Base-by-base conservation (phyloP, 2,329 filamentous ascomycete species). In the Bretziella fagacearum region DNA sequence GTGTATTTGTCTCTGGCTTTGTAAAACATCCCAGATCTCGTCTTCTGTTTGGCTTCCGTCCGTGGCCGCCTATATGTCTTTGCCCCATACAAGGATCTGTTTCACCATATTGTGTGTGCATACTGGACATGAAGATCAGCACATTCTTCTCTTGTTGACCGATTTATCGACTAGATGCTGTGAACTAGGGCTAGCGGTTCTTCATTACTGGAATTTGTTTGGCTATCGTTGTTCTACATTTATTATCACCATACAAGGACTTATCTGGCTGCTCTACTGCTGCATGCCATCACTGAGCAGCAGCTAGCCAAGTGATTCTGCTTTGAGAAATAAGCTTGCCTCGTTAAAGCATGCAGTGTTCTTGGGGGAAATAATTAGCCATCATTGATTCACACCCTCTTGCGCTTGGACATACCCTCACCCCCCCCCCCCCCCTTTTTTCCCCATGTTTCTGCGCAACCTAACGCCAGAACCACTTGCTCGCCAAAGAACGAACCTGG, bases 341-440 rank as follows among this genome's bases (percentile, higher is more conserved):
- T n/a, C n/a, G n/a, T n/a, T n/a, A n/a, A 23, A 23, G 15, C 35
- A 22, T 10, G 10, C 23, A 8, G 17, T 39, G 20, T 17, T 39
- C 35, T 23, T n/a, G n/a, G n/a, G n/a, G 35, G 23, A 13, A 27
- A n/a, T 43, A 43, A 43, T 43, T 43, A 26, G 40, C 25, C 32
- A 25, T 20, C 25, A n/a, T 30, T 43, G 40, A 30, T 20, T 11
- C 40, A 43, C 26, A 18, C 40, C 40, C 40, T 18, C 40, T 17
- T 30, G 40, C 40, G 40, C 40, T 43, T 30, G 27, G 40, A 43
- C 26, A 30, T 26, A 32, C 40, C 15, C n/a, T n/a, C n/a, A n/a
- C n/a, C n/a, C n/a, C n/a, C n/a, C n/a, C n/a, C n/a, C n/a, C n/a
- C n/a, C n/a, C 17, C 40, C 40, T 39, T 20, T 22, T 39, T 22